Conservation (phyloP, 2,329 filamentous ascomycete species). For the Fusarium sp. region DNA sequence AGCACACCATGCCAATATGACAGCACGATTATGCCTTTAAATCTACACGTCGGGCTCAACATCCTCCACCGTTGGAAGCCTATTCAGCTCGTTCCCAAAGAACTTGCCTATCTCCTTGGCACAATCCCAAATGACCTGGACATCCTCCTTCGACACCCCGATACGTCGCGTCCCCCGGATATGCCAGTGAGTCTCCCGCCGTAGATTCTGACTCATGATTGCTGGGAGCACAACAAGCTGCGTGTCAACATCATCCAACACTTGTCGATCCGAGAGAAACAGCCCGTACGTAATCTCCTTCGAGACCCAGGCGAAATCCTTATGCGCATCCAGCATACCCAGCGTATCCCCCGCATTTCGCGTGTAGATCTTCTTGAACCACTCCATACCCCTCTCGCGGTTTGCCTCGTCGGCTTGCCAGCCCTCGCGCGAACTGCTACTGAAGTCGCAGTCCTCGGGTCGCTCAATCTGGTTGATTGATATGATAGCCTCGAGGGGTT, state of each 20-base stretch:
- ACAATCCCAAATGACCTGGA: conserved; percentile 47
- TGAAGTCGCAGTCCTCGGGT: conserved; percentile 69
- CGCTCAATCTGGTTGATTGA: conserved; percentile 65
- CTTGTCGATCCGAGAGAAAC: conserved; percentile 68
- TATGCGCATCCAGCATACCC: conserved; percentile 54
- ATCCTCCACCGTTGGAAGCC: conserved; percentile 49
- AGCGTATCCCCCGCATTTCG: conserved; percentile 58
- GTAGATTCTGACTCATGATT: conserved; percentile 71
- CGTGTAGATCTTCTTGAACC: conserved; percentile 69
- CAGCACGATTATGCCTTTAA: not conserved
- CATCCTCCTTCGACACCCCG: conserved; percentile 48
- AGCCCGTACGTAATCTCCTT: conserved; percentile 70
- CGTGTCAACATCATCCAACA: conserved; percentile 67
- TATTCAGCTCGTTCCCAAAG: conserved; percentile 43
- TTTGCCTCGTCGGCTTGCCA: conserved; percentile 72
- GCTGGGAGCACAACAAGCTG: conserved; percentile 66
- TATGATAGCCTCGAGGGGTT: conserved; percentile 71
- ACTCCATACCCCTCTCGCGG: conserved; percentile 64
- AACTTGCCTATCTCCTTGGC: conserved; percentile 45
- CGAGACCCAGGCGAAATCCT: conserved; percentile 63
- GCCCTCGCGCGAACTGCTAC: conserved; percentile 63
- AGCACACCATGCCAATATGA: not conserved
- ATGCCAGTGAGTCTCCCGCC: conserved; percentile 67
- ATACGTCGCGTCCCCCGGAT: conserved; percentile 49
- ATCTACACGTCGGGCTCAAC: conserved; percentile 48